Evolutionary conservation across 345 rosid genomes (phyloP).

Genomic region (Eucalyptus decipiens): DNA sequence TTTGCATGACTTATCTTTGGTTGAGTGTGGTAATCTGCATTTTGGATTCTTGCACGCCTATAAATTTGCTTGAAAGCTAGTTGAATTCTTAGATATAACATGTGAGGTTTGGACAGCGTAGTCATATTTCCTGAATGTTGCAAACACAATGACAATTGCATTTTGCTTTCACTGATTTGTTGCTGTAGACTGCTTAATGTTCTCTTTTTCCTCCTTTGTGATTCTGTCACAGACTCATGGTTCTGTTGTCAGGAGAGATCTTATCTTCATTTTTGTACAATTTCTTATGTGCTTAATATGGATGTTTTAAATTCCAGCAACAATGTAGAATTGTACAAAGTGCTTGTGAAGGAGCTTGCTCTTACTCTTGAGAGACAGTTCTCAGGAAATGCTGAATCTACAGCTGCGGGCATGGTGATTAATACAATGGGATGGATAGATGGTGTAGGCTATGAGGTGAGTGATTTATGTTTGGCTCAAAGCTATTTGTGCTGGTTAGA

Average conservation of each 20-base stretch:
- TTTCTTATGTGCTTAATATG: neutral
- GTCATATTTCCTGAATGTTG: neutral
- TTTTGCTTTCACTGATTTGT: neutral
- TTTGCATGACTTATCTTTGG: neutral
- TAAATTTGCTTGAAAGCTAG: neutral
- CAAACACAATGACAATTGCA: neutral
- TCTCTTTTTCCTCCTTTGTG: neutral
- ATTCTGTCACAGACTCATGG: neutral
- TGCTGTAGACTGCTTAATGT: neutral
- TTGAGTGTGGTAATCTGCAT: neutral
- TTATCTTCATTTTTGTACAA: neutral
- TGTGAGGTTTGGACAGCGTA: neutral
- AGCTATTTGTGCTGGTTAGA: neutral
- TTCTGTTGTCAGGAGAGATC: neutral
- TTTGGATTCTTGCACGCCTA: neutral
- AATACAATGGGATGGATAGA: constrained; percentile 99
- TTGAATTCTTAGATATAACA: neutral
- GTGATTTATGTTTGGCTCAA: neutral
- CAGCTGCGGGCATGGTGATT: constrained; percentile 88
- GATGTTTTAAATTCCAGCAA: constrained; percentile 26
- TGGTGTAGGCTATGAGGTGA: constrained; percentile 74
- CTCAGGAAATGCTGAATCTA: constrained; percentile 54
- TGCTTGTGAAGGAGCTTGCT: constrained; percentile 78
- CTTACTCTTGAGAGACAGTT: constrained; percentile 75
- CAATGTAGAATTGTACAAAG: constrained; percentile 63